These are phyloP conservation scores for Pseudonectria buxi DNA, from an alignment of 2,329 filamentous ascomycete species.

Conservation along the genomic window DNA sequence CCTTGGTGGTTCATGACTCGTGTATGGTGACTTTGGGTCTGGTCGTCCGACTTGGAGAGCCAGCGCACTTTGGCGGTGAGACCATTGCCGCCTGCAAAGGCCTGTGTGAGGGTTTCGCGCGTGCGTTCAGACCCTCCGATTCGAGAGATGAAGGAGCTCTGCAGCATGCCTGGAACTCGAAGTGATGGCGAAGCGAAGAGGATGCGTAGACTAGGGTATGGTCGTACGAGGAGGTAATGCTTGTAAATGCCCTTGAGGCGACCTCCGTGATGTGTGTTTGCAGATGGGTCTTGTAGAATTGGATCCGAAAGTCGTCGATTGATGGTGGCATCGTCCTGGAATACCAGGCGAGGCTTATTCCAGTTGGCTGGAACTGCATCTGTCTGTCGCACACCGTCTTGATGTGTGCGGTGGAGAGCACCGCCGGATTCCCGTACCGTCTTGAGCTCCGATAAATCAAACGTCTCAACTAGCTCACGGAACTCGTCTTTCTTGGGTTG, in stretches of 20 bases:
- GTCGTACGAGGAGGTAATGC: conserved; percentile 58
- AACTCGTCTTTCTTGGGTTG: conserved; percentile 47
- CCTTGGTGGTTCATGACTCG: conserved; percentile 8
- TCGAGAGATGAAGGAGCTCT: conserved; percentile 49
- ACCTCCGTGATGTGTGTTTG: conserved; percentile 12
- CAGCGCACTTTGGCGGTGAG: conserved; percentile 71
- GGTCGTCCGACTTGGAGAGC: conserved; percentile 33
- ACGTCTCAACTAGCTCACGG: conserved; percentile 60
- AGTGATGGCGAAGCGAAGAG: conserved; percentile 64
- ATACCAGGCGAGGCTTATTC: conserved; percentile 35
- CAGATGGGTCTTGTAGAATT: conserved; percentile 9
- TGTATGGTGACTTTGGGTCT: conserved; percentile 3
- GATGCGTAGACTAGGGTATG: conserved; percentile 58
- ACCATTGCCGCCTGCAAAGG: conserved; percentile 60
- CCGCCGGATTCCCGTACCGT: conserved; percentile 58
- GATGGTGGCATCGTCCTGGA: conserved; percentile 28
- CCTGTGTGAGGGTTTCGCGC: conserved; percentile 44
- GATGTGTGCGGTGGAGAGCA: conserved; percentile 44
- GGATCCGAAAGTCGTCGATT: conserved; percentile 14
- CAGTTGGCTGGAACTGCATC: conserved; percentile 28
- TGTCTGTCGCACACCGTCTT: conserved; percentile 34
- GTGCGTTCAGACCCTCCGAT: conserved; percentile 44
- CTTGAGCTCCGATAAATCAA: conserved; percentile 60
- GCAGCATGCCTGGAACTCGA: conserved; percentile 60
- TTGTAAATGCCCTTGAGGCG: conserved; percentile 34